phyloP scores from a whole-genome alignment of 345 rosid genomes.

The Brassica napus region DNA sequence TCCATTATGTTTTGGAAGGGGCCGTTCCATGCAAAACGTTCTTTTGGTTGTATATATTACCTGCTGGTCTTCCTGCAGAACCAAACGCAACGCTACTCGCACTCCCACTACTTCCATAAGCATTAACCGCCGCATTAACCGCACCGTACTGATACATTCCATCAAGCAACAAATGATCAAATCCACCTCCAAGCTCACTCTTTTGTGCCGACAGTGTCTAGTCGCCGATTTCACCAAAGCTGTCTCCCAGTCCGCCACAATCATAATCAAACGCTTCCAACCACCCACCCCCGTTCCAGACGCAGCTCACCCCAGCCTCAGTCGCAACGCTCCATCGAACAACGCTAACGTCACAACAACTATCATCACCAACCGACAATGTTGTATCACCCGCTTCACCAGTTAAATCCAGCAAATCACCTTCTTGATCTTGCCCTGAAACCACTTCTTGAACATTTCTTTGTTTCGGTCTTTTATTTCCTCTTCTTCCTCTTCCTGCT shows the following conservation, averaged over 20 bases:
- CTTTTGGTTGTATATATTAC: neutral
- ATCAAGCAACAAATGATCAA: constrained; percentile 40
- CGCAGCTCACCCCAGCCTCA: constrained; percentile 4
- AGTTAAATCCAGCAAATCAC: neutral
- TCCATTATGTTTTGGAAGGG: too few species aligned
- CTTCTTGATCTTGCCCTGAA: neutral
- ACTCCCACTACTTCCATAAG: constrained; percentile 39
- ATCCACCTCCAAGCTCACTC: constrained; percentile 42
- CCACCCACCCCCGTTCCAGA: constrained; percentile 51
- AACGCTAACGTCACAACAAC: neutral
- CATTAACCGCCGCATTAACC: neutral
- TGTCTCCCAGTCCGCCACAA: constrained; percentile 67
- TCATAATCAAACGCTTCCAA: constrained; percentile 61
- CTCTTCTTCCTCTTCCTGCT: neutral
- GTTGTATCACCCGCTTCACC: neutral
- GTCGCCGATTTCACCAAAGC: constrained; percentile 65
- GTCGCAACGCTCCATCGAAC: neutral
- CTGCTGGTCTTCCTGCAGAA: constrained; percentile 51
- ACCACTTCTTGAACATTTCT: neutral
- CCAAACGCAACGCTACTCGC: constrained; percentile 65
- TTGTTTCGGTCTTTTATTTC: neutral
- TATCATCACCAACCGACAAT: neutral
- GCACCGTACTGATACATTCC: constrained; percentile 44
- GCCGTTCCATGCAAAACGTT: too few species aligned
- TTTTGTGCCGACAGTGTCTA: constrained; percentile 42